A percentile compares a stretch with the other conserved stretches of the same genome.
phyloP scores from a whole-genome alignment of 306 rosid species.

The Nissolia schottii region DNA sequence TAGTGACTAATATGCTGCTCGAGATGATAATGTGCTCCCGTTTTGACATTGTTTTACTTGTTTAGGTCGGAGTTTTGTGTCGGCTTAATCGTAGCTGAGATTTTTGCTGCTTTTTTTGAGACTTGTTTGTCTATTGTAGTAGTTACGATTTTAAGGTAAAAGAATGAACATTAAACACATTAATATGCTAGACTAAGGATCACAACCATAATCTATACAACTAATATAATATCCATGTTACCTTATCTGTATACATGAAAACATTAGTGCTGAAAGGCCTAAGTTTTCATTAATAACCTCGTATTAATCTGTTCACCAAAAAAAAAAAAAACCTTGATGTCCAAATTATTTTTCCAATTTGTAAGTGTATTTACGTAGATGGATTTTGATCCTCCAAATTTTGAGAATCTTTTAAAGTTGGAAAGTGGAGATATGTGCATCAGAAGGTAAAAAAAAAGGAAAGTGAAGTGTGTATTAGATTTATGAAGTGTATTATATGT shows the following conservation, averaged over 20 bases:
- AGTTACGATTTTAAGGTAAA: not conserved
- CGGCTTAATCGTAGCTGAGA: slow-evolving; percentile 11
- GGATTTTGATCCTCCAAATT: no score
- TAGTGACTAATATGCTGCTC: slow-evolving; percentile 19
- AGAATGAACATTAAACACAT: not conserved
- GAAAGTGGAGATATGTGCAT: no score
- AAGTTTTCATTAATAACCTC: not conserved
- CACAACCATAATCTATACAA: not conserved
- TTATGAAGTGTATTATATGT: no score
- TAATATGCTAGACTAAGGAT: slow-evolving; percentile 1
- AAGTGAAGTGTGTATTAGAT: no score
- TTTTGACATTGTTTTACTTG: slow-evolving; percentile 30
- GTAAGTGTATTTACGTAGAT: no score
- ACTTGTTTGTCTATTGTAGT: slow-evolving; percentile 1
- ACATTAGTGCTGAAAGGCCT: not conserved
- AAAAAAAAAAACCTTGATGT: no score
- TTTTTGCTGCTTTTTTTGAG: not conserved
- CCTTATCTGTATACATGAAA: not conserved
- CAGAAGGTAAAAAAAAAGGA: no score
- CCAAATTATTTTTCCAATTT: no score
- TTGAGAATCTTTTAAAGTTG: no score
- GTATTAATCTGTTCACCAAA: not conserved
- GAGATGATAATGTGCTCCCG: slow-evolving; percentile 1
- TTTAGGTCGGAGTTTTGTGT: slow-evolving; percentile 22
- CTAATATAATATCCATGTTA: not conserved